phyloP scores from a whole-genome alignment of 2,329 filamentous ascomycete species.

The Exophiala viscosa region DNA sequence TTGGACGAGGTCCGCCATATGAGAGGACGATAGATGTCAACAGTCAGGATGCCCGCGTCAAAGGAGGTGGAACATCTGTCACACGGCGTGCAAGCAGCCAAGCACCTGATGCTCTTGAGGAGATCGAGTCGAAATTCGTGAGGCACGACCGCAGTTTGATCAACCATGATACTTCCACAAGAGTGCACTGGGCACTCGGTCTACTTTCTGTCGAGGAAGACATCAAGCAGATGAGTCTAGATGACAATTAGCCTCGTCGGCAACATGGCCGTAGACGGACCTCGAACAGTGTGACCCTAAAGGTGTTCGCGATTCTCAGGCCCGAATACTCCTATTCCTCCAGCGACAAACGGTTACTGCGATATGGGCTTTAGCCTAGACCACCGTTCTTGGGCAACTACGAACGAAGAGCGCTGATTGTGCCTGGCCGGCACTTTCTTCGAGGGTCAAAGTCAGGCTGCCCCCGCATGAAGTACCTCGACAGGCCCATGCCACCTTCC shows the following conservation, averaged over 20 bases:
- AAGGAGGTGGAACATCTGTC: constrained; percentile 40
- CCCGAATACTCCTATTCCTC: no score
- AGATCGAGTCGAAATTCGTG: constrained; percentile 30
- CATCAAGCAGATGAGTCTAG: constrained; percentile 60
- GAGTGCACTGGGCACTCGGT: constrained; percentile 72
- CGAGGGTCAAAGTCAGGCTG: no score
- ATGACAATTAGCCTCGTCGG: constrained; percentile 4
- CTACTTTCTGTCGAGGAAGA: constrained; percentile 75
- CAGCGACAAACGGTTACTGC: no score
- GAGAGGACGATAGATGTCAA: constrained; percentile 38
- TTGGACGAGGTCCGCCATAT: constrained; percentile 75
- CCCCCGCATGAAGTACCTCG: no score
- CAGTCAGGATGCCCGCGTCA: constrained; percentile 25
- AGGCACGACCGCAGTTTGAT: constrained; percentile 52
- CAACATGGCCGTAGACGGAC: not conserved
- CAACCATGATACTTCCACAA: constrained; percentile 59
- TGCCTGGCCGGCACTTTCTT: no score
- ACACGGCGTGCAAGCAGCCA: constrained; percentile 36
- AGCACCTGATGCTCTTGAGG: constrained; percentile 10
- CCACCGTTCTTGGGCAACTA: no score
- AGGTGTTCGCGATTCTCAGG: no score
- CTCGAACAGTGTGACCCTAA: not conserved
- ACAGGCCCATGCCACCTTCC: not conserved
- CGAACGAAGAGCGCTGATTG: no score
- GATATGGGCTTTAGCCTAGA: no score